phyloP scores from a whole-genome alignment of 805 yeast species.

The Metschnikowia baotianmanensis region DNA sequence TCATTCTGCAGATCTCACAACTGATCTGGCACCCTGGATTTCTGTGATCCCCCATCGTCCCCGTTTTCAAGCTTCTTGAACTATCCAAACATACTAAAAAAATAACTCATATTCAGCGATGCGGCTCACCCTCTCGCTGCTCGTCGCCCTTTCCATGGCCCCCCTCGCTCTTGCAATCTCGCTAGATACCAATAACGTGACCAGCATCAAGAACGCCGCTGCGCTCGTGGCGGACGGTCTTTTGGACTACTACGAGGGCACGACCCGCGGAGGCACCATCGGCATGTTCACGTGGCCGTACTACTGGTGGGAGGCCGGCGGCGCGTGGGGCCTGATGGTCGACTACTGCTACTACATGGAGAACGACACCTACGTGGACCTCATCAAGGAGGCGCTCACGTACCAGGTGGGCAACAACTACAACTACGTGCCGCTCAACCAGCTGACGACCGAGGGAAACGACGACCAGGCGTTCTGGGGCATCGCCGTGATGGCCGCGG shows the following conservation, averaged over 20 bases:
- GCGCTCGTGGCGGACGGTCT: slow-evolving; percentile 65
- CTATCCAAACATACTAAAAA: too few relatives aligned
- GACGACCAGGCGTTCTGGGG: slow-evolving; percentile 99
- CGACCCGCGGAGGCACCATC: slow-evolving; percentile 64
- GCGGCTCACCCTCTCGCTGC: neutral
- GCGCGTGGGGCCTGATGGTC: slow-evolving; percentile 84
- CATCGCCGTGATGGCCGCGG: slow-evolving; percentile 85
- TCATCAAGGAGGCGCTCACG: slow-evolving; percentile 59
- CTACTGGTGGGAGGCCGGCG: slow-evolving; percentile 99
- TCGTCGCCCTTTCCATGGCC: neutral
- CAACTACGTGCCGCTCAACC: slow-evolving; percentile 85
- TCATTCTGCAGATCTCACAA: too few relatives aligned
- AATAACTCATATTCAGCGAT: too few relatives aligned
- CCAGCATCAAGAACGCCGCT: slow-evolving; percentile 55
- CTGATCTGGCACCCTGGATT: too few relatives aligned
- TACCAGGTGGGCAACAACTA: slow-evolving; percentile 64
- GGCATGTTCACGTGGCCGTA: slow-evolving; percentile 90
- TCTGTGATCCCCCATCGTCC: too few relatives aligned
- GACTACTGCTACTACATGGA: slow-evolving; percentile 74
- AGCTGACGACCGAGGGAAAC: slow-evolving; percentile 90
- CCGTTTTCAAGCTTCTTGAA: too few relatives aligned
- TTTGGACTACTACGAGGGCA: slow-evolving; percentile 78
- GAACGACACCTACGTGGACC: slow-evolving; percentile 61
- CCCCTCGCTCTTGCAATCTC: slow-evolving; percentile 19
- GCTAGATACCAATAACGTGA: slow-evolving; percentile 38